Base-by-base conservation (phyloP, 305 asterid species). In the Rubia tinctorum region DNA sequence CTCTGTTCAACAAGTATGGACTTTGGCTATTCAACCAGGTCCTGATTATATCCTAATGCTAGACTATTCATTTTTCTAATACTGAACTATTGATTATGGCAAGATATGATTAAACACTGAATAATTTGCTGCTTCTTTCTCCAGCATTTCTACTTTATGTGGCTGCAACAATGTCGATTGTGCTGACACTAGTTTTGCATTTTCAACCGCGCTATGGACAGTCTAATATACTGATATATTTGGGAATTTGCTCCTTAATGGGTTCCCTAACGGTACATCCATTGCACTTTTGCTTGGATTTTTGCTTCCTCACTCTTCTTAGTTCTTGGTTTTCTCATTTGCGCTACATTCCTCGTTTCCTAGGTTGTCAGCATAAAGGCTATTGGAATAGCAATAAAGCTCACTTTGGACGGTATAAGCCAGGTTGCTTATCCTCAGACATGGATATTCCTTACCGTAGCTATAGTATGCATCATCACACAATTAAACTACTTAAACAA, bases 351-450 rank as follows among this genome's bases (percentile, higher is more conserved):
- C 27, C 47, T n/a, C 22, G 5, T 53, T 45, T 27, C 79, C 69
- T 80, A 90, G 97, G 95, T 90, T 81, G 84, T 90, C 68, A 90
- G 96, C 85, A 79, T 90, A 79, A 90, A 90, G 83, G 93, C 97
- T 23, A 82, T 90, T 70, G 97, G 97, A 53, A 90, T 89, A 40
- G 97, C 95, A 43, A 87, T 90, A 75, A 90, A 89, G 77, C 95
- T 88, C 76, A 88, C 92, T 25, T 71, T 90, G 73, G 95, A 89
- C 73, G 97, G 97, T 71, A 79, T 81, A 73, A 90, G 81, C 81
- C 95, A 90, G 69, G 75, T 88, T 66, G 86, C 82, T 70, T 90
- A 82, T 71, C 89, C 86, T 8, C 89, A 90, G 78, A 90, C 97
- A 49, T 89, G 91, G 95, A 77, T 89, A 70, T 89, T 90, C 70